Evolutionary conservation across 805 yeast species (phyloP), one percentile per base, ranked within the genome.

Genomic region (Saccharomycopsis fibuligera): DNA sequence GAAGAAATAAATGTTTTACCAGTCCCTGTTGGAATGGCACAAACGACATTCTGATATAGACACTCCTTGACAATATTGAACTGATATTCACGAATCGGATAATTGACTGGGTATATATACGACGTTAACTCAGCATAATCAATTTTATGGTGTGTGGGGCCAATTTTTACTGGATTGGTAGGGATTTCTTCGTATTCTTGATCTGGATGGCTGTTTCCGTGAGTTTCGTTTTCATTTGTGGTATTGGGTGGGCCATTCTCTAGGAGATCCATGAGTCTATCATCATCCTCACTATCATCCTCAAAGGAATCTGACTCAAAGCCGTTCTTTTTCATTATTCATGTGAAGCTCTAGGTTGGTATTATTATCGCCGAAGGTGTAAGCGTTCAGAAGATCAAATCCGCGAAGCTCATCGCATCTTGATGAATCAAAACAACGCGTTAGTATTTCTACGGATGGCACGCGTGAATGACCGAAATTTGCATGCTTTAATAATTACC

Each of bases 1-100:
- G 95, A 81, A 1, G 99, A 98, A 60, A 93, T 89, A 55, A 93
- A 88, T 0, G 99, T 93, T 66, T 93, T 93, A 35, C 99, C 99
- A 62, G 90, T 71, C 56, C 99, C 99, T 0, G 99, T 93, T 0
- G 99, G 99, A 14, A 93, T 76, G 0, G 97, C 95, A 60, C 95
- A 91, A 22, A 93, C 68, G 2, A 83, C 62, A 60, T 93, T 93
- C 53, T 80, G 72, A 58, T 76, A 79, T 33, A 93, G 68, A 0
- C 96, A 82, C 49, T 78, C 75, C 41, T 72, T 69, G 2, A 89
- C 87, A 48, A 93, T 89, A 55, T 82, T 81, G 60, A 73, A 80
- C 66, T 93, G 99, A 62, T 95, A 93, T 52, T 88, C 96, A 61
- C 99, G 76, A 0, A 83, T 71, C 52, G 86, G 85, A 54, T 78